Percentiles rank a stretch among this genome's conserved stretches.
Evolutionary conservation across 2,329 filamentous ascomycete species (phyloP).

Genomic region (Myotisia sp.): DNA sequence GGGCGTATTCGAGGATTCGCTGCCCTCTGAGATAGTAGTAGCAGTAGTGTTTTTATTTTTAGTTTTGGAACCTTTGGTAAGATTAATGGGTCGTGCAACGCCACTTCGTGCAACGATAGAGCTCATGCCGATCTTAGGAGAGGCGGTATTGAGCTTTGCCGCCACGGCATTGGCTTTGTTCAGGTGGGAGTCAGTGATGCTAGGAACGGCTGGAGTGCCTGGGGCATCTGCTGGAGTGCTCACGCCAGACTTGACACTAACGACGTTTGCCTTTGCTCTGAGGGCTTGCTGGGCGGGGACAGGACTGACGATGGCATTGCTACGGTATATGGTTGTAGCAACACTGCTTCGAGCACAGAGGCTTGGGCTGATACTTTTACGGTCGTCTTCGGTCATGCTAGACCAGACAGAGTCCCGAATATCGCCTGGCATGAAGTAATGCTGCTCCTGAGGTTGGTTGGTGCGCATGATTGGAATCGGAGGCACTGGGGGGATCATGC

Average conservation of each 20-base stretch:
- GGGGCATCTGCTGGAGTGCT: slow-evolving; percentile 36
- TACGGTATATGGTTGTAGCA: slow-evolving; percentile 85
- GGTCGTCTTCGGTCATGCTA: slow-evolving; percentile 46
- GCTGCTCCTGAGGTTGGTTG: slow-evolving; percentile 53
- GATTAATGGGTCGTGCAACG: slow-evolving; percentile 32
- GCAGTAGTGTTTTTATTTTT: slow-evolving; percentile 14
- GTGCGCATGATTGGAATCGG: slow-evolving; percentile 57
- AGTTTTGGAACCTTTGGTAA: slow-evolving; percentile 19
- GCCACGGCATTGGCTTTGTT: slow-evolving; percentile 25
- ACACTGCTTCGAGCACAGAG: slow-evolving; percentile 49
- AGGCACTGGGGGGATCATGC: slow-evolving; percentile 81
- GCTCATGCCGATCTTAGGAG: slow-evolving; percentile 16
- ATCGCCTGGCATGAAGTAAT: slow-evolving; percentile 86
- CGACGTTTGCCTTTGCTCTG: slow-evolving; percentile 76
- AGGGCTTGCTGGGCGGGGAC: slow-evolving; percentile 73
- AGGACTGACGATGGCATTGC: slow-evolving; percentile 68
- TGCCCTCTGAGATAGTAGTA: slow-evolving; percentile 19
- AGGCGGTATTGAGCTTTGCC: slow-evolving; percentile 7
- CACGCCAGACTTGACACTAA: slow-evolving; percentile 68
- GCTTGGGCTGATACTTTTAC: slow-evolving; percentile 38
- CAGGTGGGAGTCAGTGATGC: slow-evolving; percentile 43
- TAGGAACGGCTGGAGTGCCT: slow-evolving; percentile 55
- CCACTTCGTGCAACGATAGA: slow-evolving; percentile 33
- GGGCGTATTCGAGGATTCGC: slow-evolving; percentile 4
- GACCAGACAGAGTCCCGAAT: slow-evolving; percentile 86